phyloP scores from a whole-genome alignment of 371 early-diverging fungal species.

The Mortierella sp. region DNA sequence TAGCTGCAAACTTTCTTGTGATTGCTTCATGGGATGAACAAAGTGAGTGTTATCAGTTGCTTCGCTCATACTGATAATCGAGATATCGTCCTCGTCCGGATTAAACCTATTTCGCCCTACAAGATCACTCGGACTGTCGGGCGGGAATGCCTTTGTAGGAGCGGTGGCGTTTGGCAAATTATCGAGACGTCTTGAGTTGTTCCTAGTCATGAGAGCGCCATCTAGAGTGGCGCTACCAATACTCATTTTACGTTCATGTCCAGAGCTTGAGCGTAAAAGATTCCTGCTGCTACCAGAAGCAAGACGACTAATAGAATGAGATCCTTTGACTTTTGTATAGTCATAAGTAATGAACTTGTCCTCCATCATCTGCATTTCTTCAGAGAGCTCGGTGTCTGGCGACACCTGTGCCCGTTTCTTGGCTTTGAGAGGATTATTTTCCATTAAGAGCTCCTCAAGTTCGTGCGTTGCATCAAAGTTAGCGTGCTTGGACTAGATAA shows the following conservation, averaged over 20 bases:
- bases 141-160: constrained; percentile 18
- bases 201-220: constrained; percentile 15
- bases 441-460: constrained; percentile 90
- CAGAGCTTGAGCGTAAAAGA: constrained; percentile 16
- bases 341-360: constrained; percentile 73
- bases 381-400: constrained; percentile 57
- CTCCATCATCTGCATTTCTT: constrained; percentile 72
- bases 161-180: constrained; percentile 18
- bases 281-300: constrained; percentile 11
- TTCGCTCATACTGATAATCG: constrained; percentile 16
- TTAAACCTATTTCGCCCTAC: constrained; percentile 43
- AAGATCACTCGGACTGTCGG: constrained; percentile 38
- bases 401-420: constrained; percentile 56
- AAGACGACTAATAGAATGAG: constrained; percentile 27
- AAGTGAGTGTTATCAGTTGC: background rate
- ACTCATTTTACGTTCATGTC: constrained; percentile 24
- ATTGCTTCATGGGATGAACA: background rate
- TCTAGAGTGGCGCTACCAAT: constrained; percentile 36
- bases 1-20: background rate
- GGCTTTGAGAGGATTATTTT: constrained; percentile 81
- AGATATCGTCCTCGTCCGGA: constrained; percentile 42
- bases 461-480: constrained; percentile 97
- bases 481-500: constrained; percentile 67
- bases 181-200: constrained; percentile 35
- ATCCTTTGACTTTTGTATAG: constrained; percentile 62